Evolutionary conservation across 768 basidiomycete genomes (phyloP), one percentile per base, ranked within the genome.

Genomic region (Mycena amicta): DNA sequence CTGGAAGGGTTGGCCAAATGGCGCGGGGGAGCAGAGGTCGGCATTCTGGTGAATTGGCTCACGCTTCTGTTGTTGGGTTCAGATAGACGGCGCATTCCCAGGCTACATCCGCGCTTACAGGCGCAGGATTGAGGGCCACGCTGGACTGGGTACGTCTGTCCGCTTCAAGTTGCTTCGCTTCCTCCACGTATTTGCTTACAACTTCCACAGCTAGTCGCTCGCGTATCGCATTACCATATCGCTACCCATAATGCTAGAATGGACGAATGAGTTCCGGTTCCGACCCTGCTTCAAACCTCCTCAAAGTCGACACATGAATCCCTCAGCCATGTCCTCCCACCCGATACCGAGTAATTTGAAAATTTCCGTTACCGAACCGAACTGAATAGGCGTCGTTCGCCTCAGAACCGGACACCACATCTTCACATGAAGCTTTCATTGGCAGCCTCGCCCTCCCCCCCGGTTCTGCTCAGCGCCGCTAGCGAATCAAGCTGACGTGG

Each of bases 131-230:
- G 22, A 45, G 20, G 43, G 8, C 15, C 15, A 23, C 20, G 43
- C 22, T 45, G 43, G 22, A 45, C 20, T 45, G 15, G 15, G 43
- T 45, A 23, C 43, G 43, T 45, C 22, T 5, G 12, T 16, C 43
- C 20, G 33, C 11, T 37, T 37, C 33, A n/a, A n/a, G n/a, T n/a
- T n/a, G n/a, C 33, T 8, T 15, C 43, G 6, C 22, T n/a, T 8
- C 20, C 43, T 6, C 43, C 12, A 16, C 20, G 43, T 16, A 8
- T 62, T 68, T 66, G 62, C 69, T 67, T 8, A 37, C 63, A 57
- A 59, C 57, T 61, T 43, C 50, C 43, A 50, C 43, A 66, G 60
- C 52, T 55, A 62, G 52, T 60, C 62, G 50, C 52, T 52, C 43
- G 50, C 55, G 60, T 45, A 47, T 47, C 62, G 62, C 62, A 57